Evolutionary conservation across 495 filamentous ascomycete genomes (phyloP).

Genomic region (Trichoderma parareesei): DNA sequence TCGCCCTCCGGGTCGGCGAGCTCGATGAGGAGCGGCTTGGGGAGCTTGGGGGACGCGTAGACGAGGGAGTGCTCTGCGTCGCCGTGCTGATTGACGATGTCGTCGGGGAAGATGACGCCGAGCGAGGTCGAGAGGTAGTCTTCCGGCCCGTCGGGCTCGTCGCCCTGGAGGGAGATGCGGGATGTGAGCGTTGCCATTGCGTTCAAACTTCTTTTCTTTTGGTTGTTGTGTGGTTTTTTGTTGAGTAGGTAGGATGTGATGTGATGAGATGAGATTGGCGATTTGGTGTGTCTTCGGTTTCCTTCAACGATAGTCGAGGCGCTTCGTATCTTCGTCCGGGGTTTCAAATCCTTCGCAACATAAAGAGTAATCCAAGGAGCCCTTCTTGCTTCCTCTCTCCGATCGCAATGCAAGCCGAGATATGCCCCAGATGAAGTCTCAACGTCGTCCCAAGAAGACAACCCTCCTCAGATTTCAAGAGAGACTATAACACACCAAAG

Average conservation of each 20-base stretch:
- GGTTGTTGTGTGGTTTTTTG: too few relatives aligned
- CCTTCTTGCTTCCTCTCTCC: too few relatives aligned
- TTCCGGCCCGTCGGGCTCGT: slow-evolving; percentile 40
- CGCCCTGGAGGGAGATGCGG: slow-evolving; percentile 31
- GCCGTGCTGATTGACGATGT: slow-evolving; percentile 65
- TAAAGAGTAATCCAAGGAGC: too few relatives aligned
- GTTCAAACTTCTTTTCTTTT: not conserved
- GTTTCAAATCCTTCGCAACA: not conserved
- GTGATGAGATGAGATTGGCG: not conserved
- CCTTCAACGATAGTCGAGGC: too few relatives aligned
- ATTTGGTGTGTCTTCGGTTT: too few relatives aligned
- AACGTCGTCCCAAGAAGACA: too few relatives aligned
- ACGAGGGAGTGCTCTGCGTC: slow-evolving; percentile 56
- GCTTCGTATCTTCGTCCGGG: too few relatives aligned
- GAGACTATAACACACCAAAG: too few relatives aligned
- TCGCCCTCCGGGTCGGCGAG: slow-evolving; percentile 50
- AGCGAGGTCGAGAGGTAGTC: slow-evolving; percentile 59
- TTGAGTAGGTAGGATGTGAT: not conserved
- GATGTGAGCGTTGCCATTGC: slow-evolving; percentile 24
- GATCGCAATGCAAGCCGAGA: too few relatives aligned
- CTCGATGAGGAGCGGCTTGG: slow-evolving; percentile 33
- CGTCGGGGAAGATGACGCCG: slow-evolving; percentile 67
- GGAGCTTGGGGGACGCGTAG: slow-evolving; percentile 55
- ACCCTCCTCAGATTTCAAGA: too few relatives aligned
- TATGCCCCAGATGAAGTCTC: too few relatives aligned